phyloP scores from a whole-genome alignment of 2,329 filamentous ascomycete species.

The Lecanosticta acicola region DNA sequence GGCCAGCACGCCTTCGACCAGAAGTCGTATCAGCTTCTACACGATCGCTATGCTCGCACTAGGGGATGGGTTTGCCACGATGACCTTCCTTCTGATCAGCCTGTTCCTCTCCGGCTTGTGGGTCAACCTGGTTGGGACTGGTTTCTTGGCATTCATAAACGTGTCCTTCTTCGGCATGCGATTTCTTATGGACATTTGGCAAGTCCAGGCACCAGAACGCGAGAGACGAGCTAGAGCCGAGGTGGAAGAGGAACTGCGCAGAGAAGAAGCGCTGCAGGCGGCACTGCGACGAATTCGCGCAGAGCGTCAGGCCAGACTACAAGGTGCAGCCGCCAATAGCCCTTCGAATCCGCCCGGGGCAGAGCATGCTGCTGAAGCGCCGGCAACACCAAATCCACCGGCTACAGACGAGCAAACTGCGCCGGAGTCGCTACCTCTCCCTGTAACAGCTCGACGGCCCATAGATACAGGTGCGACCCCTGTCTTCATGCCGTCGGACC shows the following conservation, averaged over 20 bases:
- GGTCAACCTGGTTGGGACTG: constrained; percentile 50
- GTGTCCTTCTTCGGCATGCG: constrained; percentile 59
- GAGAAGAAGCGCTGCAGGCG: constrained; percentile 20
- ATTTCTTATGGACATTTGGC: constrained; percentile 64
- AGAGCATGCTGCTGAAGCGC: background rate
- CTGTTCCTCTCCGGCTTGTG: constrained; percentile 53
- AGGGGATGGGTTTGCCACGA: constrained; percentile 55
- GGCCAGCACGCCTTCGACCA: constrained; percentile 58
- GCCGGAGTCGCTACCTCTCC: constrained; percentile 12
- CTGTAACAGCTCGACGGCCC: constrained; percentile 24
- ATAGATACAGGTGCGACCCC: constrained; percentile 48
- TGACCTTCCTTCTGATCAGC: constrained; percentile 49
- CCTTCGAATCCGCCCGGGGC: background rate
- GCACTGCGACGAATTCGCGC: constrained; percentile 22
- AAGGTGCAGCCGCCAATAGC: constrained; percentile 7
- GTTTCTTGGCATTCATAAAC: constrained; percentile 56
- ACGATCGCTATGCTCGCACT: constrained; percentile 57
- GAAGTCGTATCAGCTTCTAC: constrained; percentile 60
- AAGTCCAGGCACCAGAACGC: constrained; percentile 52
- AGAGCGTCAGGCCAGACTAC: constrained; percentile 16
- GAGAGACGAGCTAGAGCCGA: constrained; percentile 40
- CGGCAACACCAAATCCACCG: constrained; percentile 9
- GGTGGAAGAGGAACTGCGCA: constrained; percentile 31
- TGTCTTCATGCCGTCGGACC: constrained; percentile 53
- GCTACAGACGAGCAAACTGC: constrained; percentile 19